These are phyloP conservation scores for Alternaria brassicae DNA, from an alignment of 2,329 filamentous ascomycete species.

Conservation along the genomic window DNA sequence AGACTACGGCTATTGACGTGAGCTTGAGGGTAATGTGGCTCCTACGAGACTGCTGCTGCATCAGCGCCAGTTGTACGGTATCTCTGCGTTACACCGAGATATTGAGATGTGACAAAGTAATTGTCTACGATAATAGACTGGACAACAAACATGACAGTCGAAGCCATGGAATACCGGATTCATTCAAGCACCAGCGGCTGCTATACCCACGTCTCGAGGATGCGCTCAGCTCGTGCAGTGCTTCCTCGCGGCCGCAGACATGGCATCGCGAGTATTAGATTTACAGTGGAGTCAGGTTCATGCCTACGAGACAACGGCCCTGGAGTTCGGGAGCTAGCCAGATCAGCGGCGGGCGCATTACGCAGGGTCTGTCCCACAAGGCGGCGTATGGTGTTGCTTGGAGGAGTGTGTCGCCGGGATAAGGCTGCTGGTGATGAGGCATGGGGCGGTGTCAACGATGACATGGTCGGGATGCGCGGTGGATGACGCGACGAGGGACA, in stretches of 20 bases:
- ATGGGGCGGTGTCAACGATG: slow-evolving; percentile 5
- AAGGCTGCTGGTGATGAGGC: slow-evolving; percentile 1
- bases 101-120: background rate
- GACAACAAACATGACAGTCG: background rate
- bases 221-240: slow-evolving; percentile 1
- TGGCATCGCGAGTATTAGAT: slow-evolving; percentile 6
- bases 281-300: slow-evolving; percentile 15
- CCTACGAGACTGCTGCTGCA: background rate
- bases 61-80: background rate
- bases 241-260: background rate
- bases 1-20: background rate
- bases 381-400: slow-evolving; percentile 4
- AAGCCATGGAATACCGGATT: background rate
- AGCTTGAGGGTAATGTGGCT: background rate
- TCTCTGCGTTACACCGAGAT: background rate
- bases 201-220: background rate
- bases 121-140: background rate
- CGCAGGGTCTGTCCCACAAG: slow-evolving; percentile 16
- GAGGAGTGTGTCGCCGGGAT: slow-evolving; percentile 3
- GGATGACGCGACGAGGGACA: slow-evolving; percentile 36
- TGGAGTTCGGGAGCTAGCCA: slow-evolving; percentile 15
- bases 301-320: slow-evolving; percentile 18
- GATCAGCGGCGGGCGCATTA: slow-evolving; percentile 17
- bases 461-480: slow-evolving; percentile 20
- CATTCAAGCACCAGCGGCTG: background rate